A percentile compares a stretch with the other conserved stretches of the same genome.
Conservation (phyloP, 2,329 filamentous ascomycete genomes). For the Zymoseptoria crescenta region DNA sequence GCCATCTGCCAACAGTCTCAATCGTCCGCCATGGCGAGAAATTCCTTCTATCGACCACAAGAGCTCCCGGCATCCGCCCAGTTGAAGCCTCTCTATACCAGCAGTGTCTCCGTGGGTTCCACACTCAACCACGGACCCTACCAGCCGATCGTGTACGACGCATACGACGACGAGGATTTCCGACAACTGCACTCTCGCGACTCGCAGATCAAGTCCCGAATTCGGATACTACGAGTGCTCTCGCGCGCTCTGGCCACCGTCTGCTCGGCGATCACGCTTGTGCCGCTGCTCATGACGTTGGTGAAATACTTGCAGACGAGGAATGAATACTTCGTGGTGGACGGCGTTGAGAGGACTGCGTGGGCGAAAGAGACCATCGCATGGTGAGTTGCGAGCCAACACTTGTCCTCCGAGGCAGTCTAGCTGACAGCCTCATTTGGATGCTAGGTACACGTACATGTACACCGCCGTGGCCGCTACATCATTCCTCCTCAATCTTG, state of each 20-base stretch:
- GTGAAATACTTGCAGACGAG: conserved; percentile 33
- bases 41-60: no score
- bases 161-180: background rate
- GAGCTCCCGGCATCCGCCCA: no score
- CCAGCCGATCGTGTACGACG: background rate
- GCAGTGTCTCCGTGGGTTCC: background rate
- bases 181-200: conserved; percentile 4
- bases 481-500: conserved; percentile 29
- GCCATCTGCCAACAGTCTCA: no score
- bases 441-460: conserved; percentile 34
- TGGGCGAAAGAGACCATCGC: conserved; percentile 29
- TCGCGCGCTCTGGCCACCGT: conserved; percentile 30
- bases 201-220: conserved; percentile 29
- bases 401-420: no score
- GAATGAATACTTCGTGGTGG: conserved; percentile 19
- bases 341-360: conserved; percentile 25
- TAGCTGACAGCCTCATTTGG: no score
- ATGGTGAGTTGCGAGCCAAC: conserved; percentile 16
- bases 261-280: conserved; percentile 30
- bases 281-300: conserved; percentile 32
- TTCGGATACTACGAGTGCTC: conserved; percentile 32
- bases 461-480: conserved; percentile 30
- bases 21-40: no score
- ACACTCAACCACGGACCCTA: background rate
- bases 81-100: background rate